Evolutionary conservation across 495 filamentous ascomycete species (phyloP).

Genomic region (Talaromyces trachyspermus): DNA sequence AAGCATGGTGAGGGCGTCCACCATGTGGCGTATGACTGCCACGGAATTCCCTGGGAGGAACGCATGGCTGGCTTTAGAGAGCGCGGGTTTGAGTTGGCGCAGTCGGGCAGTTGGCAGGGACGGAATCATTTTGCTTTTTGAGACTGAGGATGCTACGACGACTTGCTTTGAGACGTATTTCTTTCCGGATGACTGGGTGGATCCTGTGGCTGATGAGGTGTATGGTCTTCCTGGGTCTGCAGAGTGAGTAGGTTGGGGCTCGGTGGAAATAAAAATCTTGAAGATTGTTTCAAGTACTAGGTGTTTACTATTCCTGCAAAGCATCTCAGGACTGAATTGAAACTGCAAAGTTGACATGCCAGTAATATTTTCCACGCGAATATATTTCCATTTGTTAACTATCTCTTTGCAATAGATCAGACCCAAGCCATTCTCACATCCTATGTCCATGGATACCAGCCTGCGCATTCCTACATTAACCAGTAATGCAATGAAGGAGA

Average conservation of each 20-base stretch:
- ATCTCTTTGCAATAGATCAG: too few relatives aligned
- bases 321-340: too few relatives aligned
- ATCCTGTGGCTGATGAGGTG: conserved; percentile 4
- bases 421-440: too few relatives aligned
- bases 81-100: conserved; percentile 10
- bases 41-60: conserved; percentile 13
- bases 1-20: conserved; percentile 13
- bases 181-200: conserved; percentile 12
- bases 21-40: conserved; percentile 15
- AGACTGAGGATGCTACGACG: conserved; percentile 9
- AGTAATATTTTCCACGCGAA: too few relatives aligned
- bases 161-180: conserved; percentile 15
- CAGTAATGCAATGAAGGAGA: too few relatives aligned
- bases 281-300: neutral
- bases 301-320: neutral
- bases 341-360: too few relatives aligned
- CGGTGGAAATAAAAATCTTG: neutral
- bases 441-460: too few relatives aligned
- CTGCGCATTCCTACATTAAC: too few relatives aligned
- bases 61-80: conserved; percentile 8
- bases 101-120: conserved; percentile 12
- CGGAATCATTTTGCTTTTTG: conserved; percentile 12
- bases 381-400: too few relatives aligned
- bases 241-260: neutral
- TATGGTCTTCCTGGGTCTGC: neutral